phyloP scores from a whole-genome alignment of 495 filamentous ascomycete species.

The Lasiosphaeria miniovina region DNA sequence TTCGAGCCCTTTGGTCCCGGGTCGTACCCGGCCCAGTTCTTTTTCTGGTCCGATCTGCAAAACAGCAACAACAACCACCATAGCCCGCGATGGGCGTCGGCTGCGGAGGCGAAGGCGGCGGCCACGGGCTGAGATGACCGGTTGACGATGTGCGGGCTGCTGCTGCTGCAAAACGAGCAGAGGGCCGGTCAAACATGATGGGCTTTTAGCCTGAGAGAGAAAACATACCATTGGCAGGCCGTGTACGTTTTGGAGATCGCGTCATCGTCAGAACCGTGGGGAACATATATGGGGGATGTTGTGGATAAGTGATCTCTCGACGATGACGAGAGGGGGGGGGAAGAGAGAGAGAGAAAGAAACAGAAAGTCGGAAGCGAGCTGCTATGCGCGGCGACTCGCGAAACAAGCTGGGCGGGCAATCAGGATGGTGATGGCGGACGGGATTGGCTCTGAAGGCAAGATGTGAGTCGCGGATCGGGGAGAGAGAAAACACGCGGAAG shows the following conservation, averaged over 20 bases:
- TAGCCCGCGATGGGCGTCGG: not conserved
- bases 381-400: constrained; percentile 1
- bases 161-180: not conserved
- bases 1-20: constrained; percentile 15
- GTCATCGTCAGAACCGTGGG: not conserved
- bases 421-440: constrained; percentile 7
- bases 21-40: constrained; percentile 17
- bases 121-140: constrained; percentile 1
- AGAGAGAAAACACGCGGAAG: constrained; percentile 3
- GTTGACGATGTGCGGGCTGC: not conserved
- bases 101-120: not conserved
- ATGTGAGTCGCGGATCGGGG: constrained; percentile 10
- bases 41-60: constrained; percentile 16
- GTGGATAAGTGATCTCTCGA: not conserved
- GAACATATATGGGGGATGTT: not conserved
- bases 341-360: not conserved
- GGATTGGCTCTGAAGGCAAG: constrained; percentile 5
- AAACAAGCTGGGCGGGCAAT: constrained; percentile 10
- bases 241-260: not conserved
- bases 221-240: too few species aligned
- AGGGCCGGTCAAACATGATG: not conserved
- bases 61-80: constrained; percentile 2
- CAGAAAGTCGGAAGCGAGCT: too few species aligned
- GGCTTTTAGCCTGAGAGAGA: not conserved
- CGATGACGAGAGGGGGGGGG: not conserved